Evolutionary conservation across 2,329 filamentous ascomycete species (phyloP).

Genomic region (Exophiala sp.): DNA sequence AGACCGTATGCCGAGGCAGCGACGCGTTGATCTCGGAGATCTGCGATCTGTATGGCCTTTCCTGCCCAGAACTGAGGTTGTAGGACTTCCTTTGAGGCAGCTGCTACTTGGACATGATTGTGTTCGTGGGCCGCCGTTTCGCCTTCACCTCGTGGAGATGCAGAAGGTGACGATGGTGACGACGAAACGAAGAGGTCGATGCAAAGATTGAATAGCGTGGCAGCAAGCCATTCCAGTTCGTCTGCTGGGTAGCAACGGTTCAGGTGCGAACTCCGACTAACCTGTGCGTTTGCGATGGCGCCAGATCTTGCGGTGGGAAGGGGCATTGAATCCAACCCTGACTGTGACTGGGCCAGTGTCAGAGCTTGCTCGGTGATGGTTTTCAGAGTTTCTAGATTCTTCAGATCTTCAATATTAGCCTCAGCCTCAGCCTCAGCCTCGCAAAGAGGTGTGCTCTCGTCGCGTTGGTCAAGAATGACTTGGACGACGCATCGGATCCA

Average conservation of each 20-base stretch:
- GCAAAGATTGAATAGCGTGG: conserved; percentile 50
- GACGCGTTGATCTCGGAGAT: too few species aligned
- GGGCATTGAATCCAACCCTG: too few species aligned
- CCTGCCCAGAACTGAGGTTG: conserved; percentile 41
- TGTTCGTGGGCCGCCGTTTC: too few species aligned
- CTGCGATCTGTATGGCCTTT: conserved; percentile 43
- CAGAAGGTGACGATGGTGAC: not conserved
- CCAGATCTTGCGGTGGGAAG: not conserved
- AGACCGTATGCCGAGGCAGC: not conserved
- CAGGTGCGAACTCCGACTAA: not conserved
- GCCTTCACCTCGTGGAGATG: too few species aligned
- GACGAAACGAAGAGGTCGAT: conserved; percentile 45
- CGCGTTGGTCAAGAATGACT: conserved; percentile 50
- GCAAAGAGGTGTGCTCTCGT: too few species aligned
- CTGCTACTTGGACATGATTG: too few species aligned
- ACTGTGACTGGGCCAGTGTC: not conserved
- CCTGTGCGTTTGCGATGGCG: too few species aligned
- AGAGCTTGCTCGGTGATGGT: conserved; percentile 34
- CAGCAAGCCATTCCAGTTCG: conserved; percentile 55
- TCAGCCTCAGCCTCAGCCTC: not conserved
- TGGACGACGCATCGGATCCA: conserved; percentile 76
- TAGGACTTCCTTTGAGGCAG: not conserved
- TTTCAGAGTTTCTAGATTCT: conserved; percentile 31
- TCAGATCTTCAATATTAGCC: conserved; percentile 15
- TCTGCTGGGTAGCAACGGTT: conserved; percentile 43